phyloP scores from a whole-genome alignment of 805 yeast species.

The Yamadazyma paraphyllophila region DNA sequence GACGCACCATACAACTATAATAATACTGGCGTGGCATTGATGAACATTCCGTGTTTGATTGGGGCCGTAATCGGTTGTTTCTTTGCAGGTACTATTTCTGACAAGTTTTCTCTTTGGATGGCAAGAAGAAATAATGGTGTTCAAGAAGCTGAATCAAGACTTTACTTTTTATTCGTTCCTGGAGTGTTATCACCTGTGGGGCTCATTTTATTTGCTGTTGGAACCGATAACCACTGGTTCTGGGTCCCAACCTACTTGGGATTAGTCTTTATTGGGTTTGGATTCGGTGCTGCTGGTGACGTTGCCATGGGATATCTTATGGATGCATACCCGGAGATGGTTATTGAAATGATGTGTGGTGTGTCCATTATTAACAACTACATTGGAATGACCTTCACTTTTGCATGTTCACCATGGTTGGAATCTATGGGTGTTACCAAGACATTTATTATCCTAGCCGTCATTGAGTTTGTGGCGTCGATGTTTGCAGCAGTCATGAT shows the following conservation, averaged over 20 bases:
- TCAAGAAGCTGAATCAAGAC: slow-evolving; percentile 37
- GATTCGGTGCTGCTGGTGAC: slow-evolving; percentile 40
- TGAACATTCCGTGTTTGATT: slow-evolving; percentile 40
- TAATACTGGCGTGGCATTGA: slow-evolving; percentile 35
- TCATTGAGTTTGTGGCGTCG: slow-evolving; percentile 32
- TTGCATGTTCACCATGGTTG: slow-evolving; percentile 40
- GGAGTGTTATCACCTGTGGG: slow-evolving; percentile 36
- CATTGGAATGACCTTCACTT: slow-evolving; percentile 38
- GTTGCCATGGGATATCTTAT: slow-evolving; percentile 37
- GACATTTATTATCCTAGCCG: slow-evolving; percentile 37
- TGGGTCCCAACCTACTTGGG: slow-evolving; percentile 41
- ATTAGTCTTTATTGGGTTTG: slow-evolving; percentile 35
- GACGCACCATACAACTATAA: slow-evolving; percentile 35
- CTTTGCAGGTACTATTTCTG: slow-evolving; percentile 33
- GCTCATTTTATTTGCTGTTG: slow-evolving; percentile 36
- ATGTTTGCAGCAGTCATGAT: slow-evolving; percentile 30
- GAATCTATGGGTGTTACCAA: slow-evolving; percentile 34
- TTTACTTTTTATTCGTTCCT: slow-evolving; percentile 34
- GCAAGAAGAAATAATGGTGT: slow-evolving; percentile 36
- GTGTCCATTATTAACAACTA: slow-evolving; percentile 38
- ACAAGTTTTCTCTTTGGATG: slow-evolving; percentile 34
- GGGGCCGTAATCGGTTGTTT: slow-evolving; percentile 41
- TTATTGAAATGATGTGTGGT: slow-evolving; percentile 40
- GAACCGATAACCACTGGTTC: slow-evolving; percentile 34
- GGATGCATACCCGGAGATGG: slow-evolving; percentile 42